These are phyloP conservation scores for Taphrina communis DNA, from an alignment of 1,139 yeast genomes.

Conservation along the genomic window DNA sequence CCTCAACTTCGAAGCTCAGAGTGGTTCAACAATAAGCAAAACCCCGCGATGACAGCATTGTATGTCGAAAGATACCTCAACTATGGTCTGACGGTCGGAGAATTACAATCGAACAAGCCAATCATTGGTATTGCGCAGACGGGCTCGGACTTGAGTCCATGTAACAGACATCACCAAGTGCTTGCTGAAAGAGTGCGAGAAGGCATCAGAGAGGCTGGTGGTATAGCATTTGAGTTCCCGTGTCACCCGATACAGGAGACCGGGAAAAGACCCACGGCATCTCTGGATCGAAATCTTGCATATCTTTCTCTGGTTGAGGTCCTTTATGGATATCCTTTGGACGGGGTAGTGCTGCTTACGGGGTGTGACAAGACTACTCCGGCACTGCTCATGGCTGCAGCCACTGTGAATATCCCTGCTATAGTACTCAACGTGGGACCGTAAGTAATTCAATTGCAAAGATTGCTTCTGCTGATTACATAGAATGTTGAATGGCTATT, in stretches of 20 bases:
- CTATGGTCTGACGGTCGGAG: slow-evolving; percentile 48
- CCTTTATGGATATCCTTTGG: slow-evolving; percentile 48
- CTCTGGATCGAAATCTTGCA: slow-evolving; percentile 48
- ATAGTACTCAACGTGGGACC: slow-evolving; percentile 54
- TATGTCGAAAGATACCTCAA: slow-evolving; percentile 49
- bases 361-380: slow-evolving; percentile 54
- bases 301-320: slow-evolving; percentile 48
- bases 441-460: background rate
- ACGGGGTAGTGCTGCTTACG: slow-evolving; percentile 51
- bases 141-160: slow-evolving; percentile 48
- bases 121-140: slow-evolving; percentile 50
- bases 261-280: slow-evolving; percentile 49
- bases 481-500: slow-evolving; percentile 50
- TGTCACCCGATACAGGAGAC: slow-evolving; percentile 50
- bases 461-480: background rate
- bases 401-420: slow-evolving; percentile 52
- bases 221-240: slow-evolving; percentile 49
- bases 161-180: slow-evolving; percentile 48
- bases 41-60: slow-evolving; percentile 48
- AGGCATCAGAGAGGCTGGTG: slow-evolving; percentile 48
- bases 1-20: slow-evolving; percentile 44
- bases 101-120: slow-evolving; percentile 48
- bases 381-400: slow-evolving; percentile 52
- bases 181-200: slow-evolving; percentile 49
- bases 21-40: slow-evolving; percentile 48